phyloP scores from a whole-genome alignment of 2,329 filamentous ascomycete genomes.

The Clathrospora elynae region DNA sequence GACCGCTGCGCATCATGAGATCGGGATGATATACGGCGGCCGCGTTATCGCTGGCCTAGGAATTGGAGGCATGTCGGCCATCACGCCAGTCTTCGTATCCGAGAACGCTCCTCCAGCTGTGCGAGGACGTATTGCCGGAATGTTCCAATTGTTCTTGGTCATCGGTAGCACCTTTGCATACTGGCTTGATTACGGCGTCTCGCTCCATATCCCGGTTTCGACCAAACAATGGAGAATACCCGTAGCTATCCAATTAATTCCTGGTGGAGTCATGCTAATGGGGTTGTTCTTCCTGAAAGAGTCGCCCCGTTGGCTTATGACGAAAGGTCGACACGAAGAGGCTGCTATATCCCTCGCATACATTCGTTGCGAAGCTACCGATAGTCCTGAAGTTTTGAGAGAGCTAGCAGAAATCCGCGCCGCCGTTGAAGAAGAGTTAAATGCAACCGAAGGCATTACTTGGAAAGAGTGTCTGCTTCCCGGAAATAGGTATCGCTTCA shows the following conservation, averaged over 20 bases:
- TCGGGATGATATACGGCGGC: constrained; percentile 12
- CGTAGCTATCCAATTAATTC: constrained; percentile 70
- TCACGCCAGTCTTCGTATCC: constrained; percentile 54
- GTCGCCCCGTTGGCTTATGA: constrained; percentile 53
- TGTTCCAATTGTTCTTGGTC: constrained; percentile 57
- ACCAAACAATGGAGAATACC: constrained; percentile 56
- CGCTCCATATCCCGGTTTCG: constrained; percentile 50
- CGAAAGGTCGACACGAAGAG: constrained; percentile 49
- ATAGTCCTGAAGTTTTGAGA: constrained; percentile 53
- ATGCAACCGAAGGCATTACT: constrained; percentile 56
- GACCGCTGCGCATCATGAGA: constrained; percentile 12
- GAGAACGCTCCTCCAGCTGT: constrained; percentile 63
- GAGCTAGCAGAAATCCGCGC: constrained; percentile 68
- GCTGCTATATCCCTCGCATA: constrained; percentile 64
- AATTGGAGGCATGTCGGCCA: constrained; percentile 59
- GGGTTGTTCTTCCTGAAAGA: constrained; percentile 53
- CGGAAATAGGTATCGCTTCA: constrained; percentile 63
- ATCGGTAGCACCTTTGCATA: constrained; percentile 38
- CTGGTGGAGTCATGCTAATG: constrained; percentile 62
- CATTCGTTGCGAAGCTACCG: constrained; percentile 11
- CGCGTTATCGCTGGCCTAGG: constrained; percentile 60
- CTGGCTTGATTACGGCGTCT: constrained; percentile 53
- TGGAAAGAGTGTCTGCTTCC: constrained; percentile 58
- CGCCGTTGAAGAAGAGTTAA: constrained; percentile 74
- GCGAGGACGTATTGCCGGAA: constrained; percentile 62